Percentiles rank a stretch among this genome's conserved stretches.
These are phyloP conservation scores for Krasilnikovozyma curviuscula DNA, from an alignment of 768 basidiomycete genomes.

Conservation along the genomic window DNA sequence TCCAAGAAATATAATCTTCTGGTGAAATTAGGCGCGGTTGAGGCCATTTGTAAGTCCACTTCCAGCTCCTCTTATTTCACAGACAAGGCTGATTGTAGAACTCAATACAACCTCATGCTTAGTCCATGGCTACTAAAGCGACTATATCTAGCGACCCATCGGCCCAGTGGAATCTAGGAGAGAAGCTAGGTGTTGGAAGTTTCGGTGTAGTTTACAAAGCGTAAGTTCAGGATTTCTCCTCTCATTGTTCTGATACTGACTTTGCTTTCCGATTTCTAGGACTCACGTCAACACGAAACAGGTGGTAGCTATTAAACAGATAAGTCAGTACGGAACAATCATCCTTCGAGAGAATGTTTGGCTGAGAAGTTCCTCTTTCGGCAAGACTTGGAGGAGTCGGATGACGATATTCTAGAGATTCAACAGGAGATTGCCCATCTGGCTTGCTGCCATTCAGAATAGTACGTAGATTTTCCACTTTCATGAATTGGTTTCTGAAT, in stretches of 20 bases:
- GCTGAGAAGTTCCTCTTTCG: not conserved
- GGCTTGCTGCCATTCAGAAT: slow-evolving; percentile 87
- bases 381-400: slow-evolving; percentile 84
- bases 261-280: slow-evolving; percentile 14
- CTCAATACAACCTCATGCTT: too few species aligned
- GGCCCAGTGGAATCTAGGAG: slow-evolving; percentile 74
- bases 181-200: slow-evolving; percentile 92
- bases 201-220: slow-evolving; percentile 97
- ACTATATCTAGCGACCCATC: slow-evolving; percentile 45
- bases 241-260: not conserved
- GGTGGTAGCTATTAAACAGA: slow-evolving; percentile 95
- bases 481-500: not conserved
- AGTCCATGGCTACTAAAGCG: too few species aligned
- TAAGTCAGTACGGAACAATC: slow-evolving; percentile 39
- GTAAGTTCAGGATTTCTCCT: slow-evolving; percentile 18
- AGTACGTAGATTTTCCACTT: slow-evolving; percentile 19
- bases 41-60: too few species aligned
- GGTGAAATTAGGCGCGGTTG: too few species aligned
- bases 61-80: too few species aligned
- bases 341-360: not conserved
- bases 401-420: slow-evolving; percentile 96
- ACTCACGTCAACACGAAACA: slow-evolving; percentile 85
- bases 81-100: too few species aligned
- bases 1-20: too few species aligned
- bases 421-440: slow-evolving; percentile 96